Evolutionary conservation across 2,329 filamentous ascomycete species (phyloP).

Genomic region (Fonsecaea pugnacius): DNA sequence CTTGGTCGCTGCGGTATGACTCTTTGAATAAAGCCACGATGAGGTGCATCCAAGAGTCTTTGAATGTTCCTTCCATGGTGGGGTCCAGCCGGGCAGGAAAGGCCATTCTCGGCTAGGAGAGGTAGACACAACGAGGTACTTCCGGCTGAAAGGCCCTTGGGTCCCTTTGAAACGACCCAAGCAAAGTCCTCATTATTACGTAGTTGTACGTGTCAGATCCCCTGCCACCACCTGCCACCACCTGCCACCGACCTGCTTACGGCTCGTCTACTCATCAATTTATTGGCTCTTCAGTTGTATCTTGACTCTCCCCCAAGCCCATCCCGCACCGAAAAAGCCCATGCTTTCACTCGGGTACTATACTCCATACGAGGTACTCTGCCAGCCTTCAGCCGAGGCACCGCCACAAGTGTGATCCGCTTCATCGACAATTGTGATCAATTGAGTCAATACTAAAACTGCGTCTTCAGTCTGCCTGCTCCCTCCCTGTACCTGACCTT

Average conservation of each 20-base stretch:
- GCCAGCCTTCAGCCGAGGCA: constrained; percentile 28
- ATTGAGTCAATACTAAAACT: constrained; percentile 21
- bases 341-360: neutral
- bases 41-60: constrained; percentile 17
- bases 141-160: neutral
- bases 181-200: neutral
- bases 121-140: neutral
- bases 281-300: neutral
- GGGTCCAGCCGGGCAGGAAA: constrained; percentile 10
- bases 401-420: constrained; percentile 24
- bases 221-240: neutral
- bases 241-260: constrained; percentile 1
- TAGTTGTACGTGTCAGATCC: neutral
- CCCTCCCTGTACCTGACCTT: constrained; percentile 11
- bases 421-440: constrained; percentile 21
- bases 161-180: neutral
- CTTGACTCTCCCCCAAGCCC: neutral
- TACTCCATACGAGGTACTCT: neutral
- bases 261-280: neutral
- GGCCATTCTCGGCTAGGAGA: constrained; percentile 19
- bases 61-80: constrained; percentile 19
- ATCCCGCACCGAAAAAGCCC: neutral
- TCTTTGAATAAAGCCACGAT: constrained; percentile 7
- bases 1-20: constrained; percentile 5
- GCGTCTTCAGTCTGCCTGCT: constrained; percentile 5